Conservation (phyloP, 1,139 yeast species). For the Zhuliangozyma blackwelliae region DNA sequence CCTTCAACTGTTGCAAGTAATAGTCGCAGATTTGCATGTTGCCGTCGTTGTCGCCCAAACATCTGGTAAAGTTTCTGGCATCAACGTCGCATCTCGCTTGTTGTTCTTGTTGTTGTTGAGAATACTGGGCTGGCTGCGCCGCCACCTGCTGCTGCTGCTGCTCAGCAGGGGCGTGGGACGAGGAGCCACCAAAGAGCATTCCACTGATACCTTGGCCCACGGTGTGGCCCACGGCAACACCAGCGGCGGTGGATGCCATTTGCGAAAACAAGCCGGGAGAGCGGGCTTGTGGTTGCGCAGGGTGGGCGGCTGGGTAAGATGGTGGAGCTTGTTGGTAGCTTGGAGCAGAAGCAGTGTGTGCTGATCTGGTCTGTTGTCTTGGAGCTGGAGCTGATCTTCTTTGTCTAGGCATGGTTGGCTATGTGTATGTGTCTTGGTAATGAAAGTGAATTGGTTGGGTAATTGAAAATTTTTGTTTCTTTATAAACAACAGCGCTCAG, state of each 20-base stretch:
- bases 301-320: conserved; percentile 31
- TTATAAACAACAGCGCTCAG: too few species aligned
- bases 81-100: conserved; percentile 77
- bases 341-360: conserved; percentile 73
- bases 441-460: too few species aligned
- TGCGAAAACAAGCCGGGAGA: conserved; percentile 89
- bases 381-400: conserved; percentile 64
- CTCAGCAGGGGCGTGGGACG: conserved; percentile 49
- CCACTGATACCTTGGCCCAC: conserved; percentile 93
- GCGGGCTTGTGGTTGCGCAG: conserved; percentile 40
- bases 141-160: conserved; percentile 42
- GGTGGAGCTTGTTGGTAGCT: conserved; percentile 14
- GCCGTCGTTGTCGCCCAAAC: conserved; percentile 89
- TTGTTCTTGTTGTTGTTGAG: conserved; percentile 42
- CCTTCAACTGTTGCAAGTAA: conserved; percentile 94
- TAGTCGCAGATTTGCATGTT: conserved; percentile 96
- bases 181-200: conserved; percentile 79
- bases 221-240: conserved; percentile 98
- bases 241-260: conserved; percentile 99
- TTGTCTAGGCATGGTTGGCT: conserved; percentile 50
- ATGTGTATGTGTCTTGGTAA: background rate
- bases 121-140: conserved; percentile 31
- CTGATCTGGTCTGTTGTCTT: conserved; percentile 63
- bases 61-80: conserved; percentile 92
- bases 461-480: too few species aligned